Percentiles rank a stretch among this genome's conserved stretches.
These are phyloP conservation scores for Austroboletus novae-zelandiae DNA, from an alignment of 1,284 basidiomycete species.

Conservation along the genomic window DNA sequence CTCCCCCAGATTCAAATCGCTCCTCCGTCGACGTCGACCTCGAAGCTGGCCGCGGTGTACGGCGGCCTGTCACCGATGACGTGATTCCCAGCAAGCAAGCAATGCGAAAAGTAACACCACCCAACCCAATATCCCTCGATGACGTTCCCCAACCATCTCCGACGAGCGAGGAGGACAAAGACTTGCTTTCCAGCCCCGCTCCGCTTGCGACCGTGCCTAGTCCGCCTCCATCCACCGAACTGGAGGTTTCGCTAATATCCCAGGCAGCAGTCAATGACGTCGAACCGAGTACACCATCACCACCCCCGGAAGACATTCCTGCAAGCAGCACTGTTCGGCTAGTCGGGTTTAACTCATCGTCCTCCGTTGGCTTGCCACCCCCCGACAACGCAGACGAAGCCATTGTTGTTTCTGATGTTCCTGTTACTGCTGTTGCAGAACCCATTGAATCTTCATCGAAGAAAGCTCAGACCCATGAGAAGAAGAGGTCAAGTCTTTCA, in stretches of 20 bases:
- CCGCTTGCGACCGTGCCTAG: constrained; percentile 33
- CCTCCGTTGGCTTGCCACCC: constrained; percentile 30
- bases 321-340: constrained; percentile 49
- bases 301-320: constrained; percentile 9
- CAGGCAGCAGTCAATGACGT: neutral
- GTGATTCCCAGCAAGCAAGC: constrained; percentile 4
- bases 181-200: constrained; percentile 45
- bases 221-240: constrained; percentile 12
- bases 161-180: constrained; percentile 35
- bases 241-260: constrained; percentile 2
- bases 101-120: constrained; percentile 3
- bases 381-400: constrained; percentile 28
- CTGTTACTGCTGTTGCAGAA: constrained; percentile 19
- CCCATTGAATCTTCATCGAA: constrained; percentile 13
- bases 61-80: constrained; percentile 28
- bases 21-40: constrained; percentile 56
- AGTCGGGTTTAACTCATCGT: constrained; percentile 49
- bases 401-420: constrained; percentile 24
- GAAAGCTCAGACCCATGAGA: constrained; percentile 43
- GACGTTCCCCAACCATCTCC: constrained; percentile 16
- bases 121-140: neutral
- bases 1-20: constrained; percentile 44
- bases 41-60: constrained; percentile 51
- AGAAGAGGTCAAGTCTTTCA: constrained; percentile 51
- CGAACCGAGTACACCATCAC: constrained; percentile 7